Percentiles rank a stretch among this genome's conserved stretches.
Conservation (phyloP, 352 stramenopile species). For the Globisporangium recalcitrans region DNA sequence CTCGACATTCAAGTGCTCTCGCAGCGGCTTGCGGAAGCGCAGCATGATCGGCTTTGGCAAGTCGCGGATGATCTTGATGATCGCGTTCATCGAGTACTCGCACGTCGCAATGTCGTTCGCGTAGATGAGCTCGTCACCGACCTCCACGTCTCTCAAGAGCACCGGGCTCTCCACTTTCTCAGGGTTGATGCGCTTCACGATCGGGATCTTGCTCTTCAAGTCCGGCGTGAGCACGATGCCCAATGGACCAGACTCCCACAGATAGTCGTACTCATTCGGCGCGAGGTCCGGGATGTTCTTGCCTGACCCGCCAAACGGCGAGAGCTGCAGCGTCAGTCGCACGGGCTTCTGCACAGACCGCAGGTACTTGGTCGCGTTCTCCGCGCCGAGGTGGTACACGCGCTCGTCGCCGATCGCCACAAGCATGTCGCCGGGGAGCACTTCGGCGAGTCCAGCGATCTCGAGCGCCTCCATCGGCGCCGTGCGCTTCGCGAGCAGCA, state of each 20-base stretch:
- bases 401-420: slow-evolving; percentile 74
- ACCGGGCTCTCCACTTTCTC: slow-evolving; percentile 41
- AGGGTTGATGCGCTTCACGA: slow-evolving; percentile 73
- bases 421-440: slow-evolving; percentile 71
- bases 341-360: slow-evolving; percentile 67
- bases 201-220: slow-evolving; percentile 53
- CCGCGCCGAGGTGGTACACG: slow-evolving; percentile 63
- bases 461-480: slow-evolving; percentile 25
- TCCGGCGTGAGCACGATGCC: slow-evolving; percentile 73
- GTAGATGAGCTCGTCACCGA: slow-evolving; percentile 76
- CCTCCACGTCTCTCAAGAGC: slow-evolving; percentile 39
- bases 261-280: slow-evolving; percentile 78
- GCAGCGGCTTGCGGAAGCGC: slow-evolving; percentile 59
- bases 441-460: slow-evolving; percentile 49
- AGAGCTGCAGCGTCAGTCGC: slow-evolving; percentile 59
- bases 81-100: slow-evolving; percentile 63
- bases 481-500: slow-evolving; percentile 55
- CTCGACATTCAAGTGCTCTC: slow-evolving; percentile 41
- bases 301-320: slow-evolving; percentile 40
- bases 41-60: slow-evolving; percentile 76
- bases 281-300: slow-evolving; percentile 51
- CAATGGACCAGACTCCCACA: slow-evolving; percentile 64
- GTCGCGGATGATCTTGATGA: slow-evolving; percentile 75
- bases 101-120: slow-evolving; percentile 68
- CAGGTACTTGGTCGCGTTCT: slow-evolving; percentile 59